Conservation (phyloP, 352 stramenopile species). For the Phytophthora hybrid region DNA sequence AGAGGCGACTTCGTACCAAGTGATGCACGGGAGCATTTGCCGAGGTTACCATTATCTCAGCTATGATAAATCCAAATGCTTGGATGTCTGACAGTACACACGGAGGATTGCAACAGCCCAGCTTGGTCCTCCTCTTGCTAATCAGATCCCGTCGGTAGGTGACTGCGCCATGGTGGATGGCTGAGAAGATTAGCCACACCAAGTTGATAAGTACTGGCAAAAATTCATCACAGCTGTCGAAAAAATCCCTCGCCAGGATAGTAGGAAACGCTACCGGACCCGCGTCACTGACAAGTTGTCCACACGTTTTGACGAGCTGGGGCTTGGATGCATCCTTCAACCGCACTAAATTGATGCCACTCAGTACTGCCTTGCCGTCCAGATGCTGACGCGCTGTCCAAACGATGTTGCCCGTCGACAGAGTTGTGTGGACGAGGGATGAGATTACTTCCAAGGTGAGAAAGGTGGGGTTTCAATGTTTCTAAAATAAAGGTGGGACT, state of each 20-base stretch:
- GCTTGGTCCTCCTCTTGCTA: not conserved
- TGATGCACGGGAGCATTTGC: not conserved
- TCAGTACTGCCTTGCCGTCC: not conserved
- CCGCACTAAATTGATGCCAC: constrained; percentile 1
- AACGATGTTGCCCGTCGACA: not conserved
- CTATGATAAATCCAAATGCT: not conserved
- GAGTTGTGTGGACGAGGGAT: not conserved
- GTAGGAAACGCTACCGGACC: not conserved
- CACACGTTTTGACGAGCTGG: not conserved
- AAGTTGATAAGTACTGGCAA: not conserved
- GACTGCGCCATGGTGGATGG: not conserved
- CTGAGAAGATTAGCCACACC: not conserved
- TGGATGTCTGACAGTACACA: not conserved
- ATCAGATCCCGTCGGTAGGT: not conserved
- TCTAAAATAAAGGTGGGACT: too few relatives aligned
- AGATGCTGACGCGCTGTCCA: not conserved
- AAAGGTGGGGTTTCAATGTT: too few relatives aligned
- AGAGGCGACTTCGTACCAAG: not conserved
- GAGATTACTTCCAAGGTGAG: too few relatives aligned
- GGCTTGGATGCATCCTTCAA: not conserved
- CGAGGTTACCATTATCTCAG: not conserved
- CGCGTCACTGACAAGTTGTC: not conserved
- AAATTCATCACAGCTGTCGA: not conserved
- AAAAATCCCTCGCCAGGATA: not conserved
- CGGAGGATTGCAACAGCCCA: not conserved